phyloP scores from a whole-genome alignment of 2,329 filamentous ascomycete species.

The Epichloe festucae region DNA sequence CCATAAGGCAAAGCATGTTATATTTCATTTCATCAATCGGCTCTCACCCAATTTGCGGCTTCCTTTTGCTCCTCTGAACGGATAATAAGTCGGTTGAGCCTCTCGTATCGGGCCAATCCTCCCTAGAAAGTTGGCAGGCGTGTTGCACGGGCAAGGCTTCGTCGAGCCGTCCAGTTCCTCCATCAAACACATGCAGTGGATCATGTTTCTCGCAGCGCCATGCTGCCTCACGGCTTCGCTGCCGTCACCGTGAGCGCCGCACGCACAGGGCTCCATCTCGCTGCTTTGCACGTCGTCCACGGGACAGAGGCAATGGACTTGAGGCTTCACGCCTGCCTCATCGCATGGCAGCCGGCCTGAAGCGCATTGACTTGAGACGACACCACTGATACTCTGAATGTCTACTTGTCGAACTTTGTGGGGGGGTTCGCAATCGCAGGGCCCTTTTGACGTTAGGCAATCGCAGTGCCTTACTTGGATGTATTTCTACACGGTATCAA shows the following conservation, averaged over 20 bases:
- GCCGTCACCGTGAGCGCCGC: neutral
- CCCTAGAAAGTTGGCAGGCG: neutral
- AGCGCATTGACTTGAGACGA: too few relatives aligned
- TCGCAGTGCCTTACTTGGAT: neutral
- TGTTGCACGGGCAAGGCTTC: neutral
- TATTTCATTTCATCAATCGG: neutral
- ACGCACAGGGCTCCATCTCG: neutral
- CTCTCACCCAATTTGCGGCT: neutral
- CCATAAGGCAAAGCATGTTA: conserved; percentile 27
- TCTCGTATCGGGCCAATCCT: neutral
- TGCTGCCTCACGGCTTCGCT: neutral
- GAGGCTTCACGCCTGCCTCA: too few relatives aligned
- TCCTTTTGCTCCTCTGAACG: neutral
- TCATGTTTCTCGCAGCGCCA: neutral
- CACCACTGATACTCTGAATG: neutral
- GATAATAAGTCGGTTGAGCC: neutral
- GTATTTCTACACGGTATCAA: neutral
- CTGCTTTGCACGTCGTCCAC: neutral
- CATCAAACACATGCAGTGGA: neutral
- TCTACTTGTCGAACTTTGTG: neutral
- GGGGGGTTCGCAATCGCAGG: neutral
- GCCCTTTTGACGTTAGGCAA: neutral
- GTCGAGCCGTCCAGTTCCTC: neutral
- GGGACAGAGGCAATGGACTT: neutral
- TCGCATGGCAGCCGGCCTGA: too few relatives aligned